phyloP scores from a whole-genome alignment of 1,139 yeast genomes.

The Eremothecium cymbalariae region DNA sequence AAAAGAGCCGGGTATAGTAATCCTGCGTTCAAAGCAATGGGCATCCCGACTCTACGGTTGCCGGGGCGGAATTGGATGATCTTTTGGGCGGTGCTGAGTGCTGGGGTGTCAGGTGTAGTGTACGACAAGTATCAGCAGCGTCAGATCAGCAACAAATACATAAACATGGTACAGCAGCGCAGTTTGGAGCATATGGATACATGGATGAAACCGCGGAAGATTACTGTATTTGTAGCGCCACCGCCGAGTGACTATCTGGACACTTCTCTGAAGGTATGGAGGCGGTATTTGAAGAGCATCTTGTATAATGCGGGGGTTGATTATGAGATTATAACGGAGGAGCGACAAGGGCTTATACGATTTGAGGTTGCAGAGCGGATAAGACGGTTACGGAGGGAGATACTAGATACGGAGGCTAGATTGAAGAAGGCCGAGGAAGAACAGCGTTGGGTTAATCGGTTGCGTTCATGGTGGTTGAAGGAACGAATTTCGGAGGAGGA shows the following conservation, averaged over 20 bases:
- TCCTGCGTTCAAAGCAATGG: slow-evolving; percentile 86
- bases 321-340: slow-evolving; percentile 62
- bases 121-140: slow-evolving; percentile 75
- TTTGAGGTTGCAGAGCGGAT: slow-evolving; percentile 74
- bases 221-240: slow-evolving; percentile 83
- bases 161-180: slow-evolving; percentile 47
- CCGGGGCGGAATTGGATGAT: slow-evolving; percentile 94
- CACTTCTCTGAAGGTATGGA: slow-evolving; percentile 63
- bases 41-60: slow-evolving; percentile 63
- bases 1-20: slow-evolving; percentile 52
- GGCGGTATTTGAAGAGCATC: slow-evolving; percentile 78
- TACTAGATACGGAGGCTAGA: slow-evolving; percentile 23
- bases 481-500: slow-evolving; percentile 18
- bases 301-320: slow-evolving; percentile 83
- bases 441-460: slow-evolving; percentile 13
- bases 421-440: slow-evolving; percentile 13
- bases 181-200: slow-evolving; percentile 43
- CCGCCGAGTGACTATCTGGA: slow-evolving; percentile 92
- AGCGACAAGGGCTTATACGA: slow-evolving; percentile 84
- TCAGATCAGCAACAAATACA: slow-evolving; percentile 57
- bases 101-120: slow-evolving; percentile 60
- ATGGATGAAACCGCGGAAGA: slow-evolving; percentile 55
- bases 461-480: slow-evolving; percentile 8
- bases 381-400: slow-evolving; percentile 52
- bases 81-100: slow-evolving; percentile 67